Percentiles rank a stretch among this genome's conserved stretches.
phyloP scores from a whole-genome alignment of 2,329 filamentous ascomycete species.

The Aspergillus spinulosporus region DNA sequence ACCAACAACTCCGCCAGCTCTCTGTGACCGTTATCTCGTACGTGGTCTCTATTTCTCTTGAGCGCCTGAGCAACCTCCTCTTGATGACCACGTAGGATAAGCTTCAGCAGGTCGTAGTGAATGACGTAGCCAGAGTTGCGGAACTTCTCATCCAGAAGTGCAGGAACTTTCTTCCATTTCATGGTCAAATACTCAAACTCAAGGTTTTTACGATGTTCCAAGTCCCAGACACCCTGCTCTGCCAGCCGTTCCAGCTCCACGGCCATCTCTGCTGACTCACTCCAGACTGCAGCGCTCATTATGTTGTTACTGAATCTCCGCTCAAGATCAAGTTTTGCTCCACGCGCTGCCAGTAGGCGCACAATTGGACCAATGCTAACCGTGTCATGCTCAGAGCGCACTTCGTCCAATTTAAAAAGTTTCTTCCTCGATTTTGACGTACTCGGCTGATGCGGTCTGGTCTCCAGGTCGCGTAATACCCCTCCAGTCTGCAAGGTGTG shows the following conservation, averaged over 20 bases:
- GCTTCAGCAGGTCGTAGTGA: slow-evolving; percentile 3
- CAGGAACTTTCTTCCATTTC: neutral
- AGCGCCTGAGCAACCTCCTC: slow-evolving; percentile 17
- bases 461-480: neutral
- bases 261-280: slow-evolving; percentile 16
- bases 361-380: slow-evolving; percentile 17
- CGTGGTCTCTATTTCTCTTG: neutral
- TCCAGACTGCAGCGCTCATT: slow-evolving; percentile 3
- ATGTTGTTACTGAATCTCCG: neutral
- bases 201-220: neutral
- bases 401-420: slow-evolving; percentile 17
- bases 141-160: neutral
- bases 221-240: neutral
- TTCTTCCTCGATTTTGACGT: neutral
- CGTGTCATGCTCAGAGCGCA: slow-evolving; percentile 19
- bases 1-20: slow-evolving; percentile 14
- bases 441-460: neutral
- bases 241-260: slow-evolving; percentile 10
- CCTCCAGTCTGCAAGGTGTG: neutral
- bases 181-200: neutral
- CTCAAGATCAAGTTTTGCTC: slow-evolving; percentile 1
- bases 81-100: slow-evolving; percentile 9
- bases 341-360: slow-evolving; percentile 11
- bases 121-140: neutral
- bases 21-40: neutral